Percentiles rank a stretch among this genome's conserved stretches.
phyloP scores from a whole-genome alignment of 2,329 filamentous ascomycete genomes.

The Colletotrichum sp. region DNA sequence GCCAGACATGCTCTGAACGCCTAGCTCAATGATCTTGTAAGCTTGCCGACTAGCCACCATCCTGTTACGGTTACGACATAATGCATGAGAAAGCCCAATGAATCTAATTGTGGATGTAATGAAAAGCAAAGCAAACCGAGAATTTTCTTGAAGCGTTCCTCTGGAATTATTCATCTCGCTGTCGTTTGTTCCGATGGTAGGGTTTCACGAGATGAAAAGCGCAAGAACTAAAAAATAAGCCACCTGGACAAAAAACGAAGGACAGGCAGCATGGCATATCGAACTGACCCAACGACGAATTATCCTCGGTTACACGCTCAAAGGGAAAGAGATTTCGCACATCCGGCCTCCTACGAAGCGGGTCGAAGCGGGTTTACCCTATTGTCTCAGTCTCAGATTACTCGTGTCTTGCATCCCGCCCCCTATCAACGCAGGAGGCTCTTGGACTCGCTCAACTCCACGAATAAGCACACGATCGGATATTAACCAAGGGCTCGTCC shows the following conservation, averaged over 20 bases:
- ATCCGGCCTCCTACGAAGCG: background rate
- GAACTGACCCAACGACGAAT: background rate
- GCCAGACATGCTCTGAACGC: background rate
- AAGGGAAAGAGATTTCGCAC: background rate
- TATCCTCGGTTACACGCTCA: background rate
- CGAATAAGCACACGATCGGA: background rate
- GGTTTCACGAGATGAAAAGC: background rate
- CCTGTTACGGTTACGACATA: background rate
- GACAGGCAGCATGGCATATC: background rate
- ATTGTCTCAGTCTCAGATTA: background rate
- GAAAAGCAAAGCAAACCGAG: background rate
- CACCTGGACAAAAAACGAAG: background rate
- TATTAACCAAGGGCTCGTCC: background rate
- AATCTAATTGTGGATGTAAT: too few relatives aligned
- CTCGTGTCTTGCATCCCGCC: background rate
- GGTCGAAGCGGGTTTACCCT: background rate
- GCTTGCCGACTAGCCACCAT: background rate
- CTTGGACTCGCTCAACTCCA: background rate
- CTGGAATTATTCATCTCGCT: background rate
- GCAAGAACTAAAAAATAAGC: accelerated
- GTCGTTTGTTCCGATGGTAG: background rate
- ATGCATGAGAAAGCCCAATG: background rate
- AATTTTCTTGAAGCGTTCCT: background rate
- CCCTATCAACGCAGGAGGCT: background rate
- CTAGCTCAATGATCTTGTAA: background rate